phyloP scores from a whole-genome alignment of 495 filamentous ascomycete species.

The Aspergillus steynii region DNA sequence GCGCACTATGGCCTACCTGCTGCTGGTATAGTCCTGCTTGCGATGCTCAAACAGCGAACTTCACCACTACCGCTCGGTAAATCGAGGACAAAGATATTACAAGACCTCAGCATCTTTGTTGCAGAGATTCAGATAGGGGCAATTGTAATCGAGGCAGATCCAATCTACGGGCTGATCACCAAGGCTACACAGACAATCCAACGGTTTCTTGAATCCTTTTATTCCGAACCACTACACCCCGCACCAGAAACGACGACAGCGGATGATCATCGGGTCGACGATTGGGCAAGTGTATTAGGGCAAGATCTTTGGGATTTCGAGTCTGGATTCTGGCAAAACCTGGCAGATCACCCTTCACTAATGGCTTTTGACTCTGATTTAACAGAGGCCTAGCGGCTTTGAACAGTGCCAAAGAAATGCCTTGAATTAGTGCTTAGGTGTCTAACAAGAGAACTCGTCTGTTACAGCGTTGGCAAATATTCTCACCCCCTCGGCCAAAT shows the following conservation, averaged over 20 bases:
- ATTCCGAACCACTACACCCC: slow-evolving; percentile 15
- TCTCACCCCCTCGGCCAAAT: slow-evolving; percentile 12
- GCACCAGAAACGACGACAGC: slow-evolving; percentile 10
- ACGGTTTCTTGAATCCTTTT: slow-evolving; percentile 32
- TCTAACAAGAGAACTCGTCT: neutral
- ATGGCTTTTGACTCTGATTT: neutral
- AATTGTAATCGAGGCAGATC: slow-evolving; percentile 33
- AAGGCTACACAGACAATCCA: slow-evolving; percentile 35
- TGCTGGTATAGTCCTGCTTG: slow-evolving; percentile 40
- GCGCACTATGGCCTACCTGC: slow-evolving; percentile 44
- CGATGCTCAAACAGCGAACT: slow-evolving; percentile 30
- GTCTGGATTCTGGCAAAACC: slow-evolving; percentile 33
- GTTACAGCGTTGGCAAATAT: slow-evolving; percentile 6
- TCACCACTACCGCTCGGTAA: slow-evolving; percentile 10
- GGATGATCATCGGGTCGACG: slow-evolving; percentile 14
- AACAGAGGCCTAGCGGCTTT: neutral
- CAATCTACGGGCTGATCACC: slow-evolving; percentile 35
- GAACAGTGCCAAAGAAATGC: no score
- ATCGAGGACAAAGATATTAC: slow-evolving; percentile 29
- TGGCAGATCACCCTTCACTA: slow-evolving; percentile 36
- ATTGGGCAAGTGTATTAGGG: slow-evolving; percentile 31
- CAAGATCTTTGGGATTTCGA: slow-evolving; percentile 37
- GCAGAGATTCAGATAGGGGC: slow-evolving; percentile 40
- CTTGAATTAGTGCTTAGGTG: no score
- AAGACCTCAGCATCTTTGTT: slow-evolving; percentile 39